Evolutionary conservation across 169 alveolate genomes (phyloP), one percentile per base, ranked within the genome.

Genomic region (Amoebophrya sp.): DNA sequence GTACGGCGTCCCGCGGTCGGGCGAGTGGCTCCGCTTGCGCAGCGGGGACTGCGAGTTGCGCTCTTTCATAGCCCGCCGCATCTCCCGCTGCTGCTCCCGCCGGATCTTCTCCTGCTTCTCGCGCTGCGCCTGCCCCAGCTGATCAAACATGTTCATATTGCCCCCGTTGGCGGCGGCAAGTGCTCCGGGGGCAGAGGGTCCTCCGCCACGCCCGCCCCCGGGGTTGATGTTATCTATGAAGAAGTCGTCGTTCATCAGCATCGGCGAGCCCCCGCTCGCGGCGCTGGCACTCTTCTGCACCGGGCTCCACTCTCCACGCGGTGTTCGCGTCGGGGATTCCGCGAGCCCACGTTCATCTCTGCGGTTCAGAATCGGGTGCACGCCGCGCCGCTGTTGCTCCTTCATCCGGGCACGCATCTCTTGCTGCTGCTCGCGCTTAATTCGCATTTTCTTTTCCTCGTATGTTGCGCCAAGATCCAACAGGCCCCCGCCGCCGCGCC

Each of bases 281-380:
- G 12, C 32, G 18, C 35, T 66, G 35, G 32, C 10, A 25, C 32
- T 66, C 10, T 66, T 7, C 83, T n/a, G 39, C 35, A 66, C 83
- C 35, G 83, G 83, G 83, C 83, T 66, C 83, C 83, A 66, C 38
- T 18, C 83, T 7, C 83, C 83, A 25, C 83, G 83, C 83, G 83
- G 83, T 25, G 83, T 66, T 7, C 83, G 83, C 35, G 29, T 25
- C 10, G 83, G 83, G 10, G 83, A 66, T 3, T 66, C 38, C 35
- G 83, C 1, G 29, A 66, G 32, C n/a, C n/a, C 54, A 12, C 12
- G 54, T 41, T 12, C 54, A 7, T 2, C 54, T 41, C 54, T 12
- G 54, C 54, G 54, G 54, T 12, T 12, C 23, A 41, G 54, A 12
- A 7, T 7, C 54, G 23, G 54, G 54, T 12, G 54, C 54, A 2